These are phyloP conservation scores for Plantago coronopus DNA, from an alignment of 305 asterid species.

Conservation along the genomic window DNA sequence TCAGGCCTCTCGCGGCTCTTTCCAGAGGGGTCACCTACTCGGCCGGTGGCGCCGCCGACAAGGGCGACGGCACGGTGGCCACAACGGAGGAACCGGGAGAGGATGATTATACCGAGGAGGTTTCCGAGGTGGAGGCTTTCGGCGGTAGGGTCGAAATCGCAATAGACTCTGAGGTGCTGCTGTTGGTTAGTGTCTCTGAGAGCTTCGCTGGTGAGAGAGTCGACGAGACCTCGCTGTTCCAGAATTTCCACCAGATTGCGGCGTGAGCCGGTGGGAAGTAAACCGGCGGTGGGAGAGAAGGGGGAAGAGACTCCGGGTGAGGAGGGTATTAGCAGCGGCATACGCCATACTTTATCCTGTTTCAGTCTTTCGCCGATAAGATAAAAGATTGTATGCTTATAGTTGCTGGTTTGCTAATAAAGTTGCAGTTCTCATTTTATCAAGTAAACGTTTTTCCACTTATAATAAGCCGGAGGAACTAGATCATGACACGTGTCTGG, in stretches of 20 bases:
- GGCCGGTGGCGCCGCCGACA: conserved; percentile 93
- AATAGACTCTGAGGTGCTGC: conserved; percentile 55
- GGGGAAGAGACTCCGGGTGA: too few species aligned
- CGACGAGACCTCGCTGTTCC: conserved; percentile 72
- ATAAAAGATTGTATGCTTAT: too few species aligned
- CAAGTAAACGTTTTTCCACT: too few species aligned
- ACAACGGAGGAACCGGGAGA: conserved; percentile 87
- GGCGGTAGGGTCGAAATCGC: conserved; percentile 94
- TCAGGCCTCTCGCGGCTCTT: conserved; percentile 76
- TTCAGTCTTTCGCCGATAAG: too few species aligned
- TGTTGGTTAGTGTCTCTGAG: conserved; percentile 31
- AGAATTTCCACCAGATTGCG: conserved; percentile 64
- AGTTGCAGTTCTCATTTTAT: too few species aligned
- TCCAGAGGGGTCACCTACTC: conserved; percentile 95
- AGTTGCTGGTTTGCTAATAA: too few species aligned
- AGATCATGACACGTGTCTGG: too few species aligned
- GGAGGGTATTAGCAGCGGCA: too few species aligned
- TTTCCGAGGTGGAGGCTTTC: conserved; percentile 90
- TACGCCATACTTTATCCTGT: too few species aligned
- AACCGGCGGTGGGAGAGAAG: too few species aligned
- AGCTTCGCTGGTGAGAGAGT: conserved; percentile 59
- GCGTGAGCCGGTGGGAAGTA: conserved; percentile 20
- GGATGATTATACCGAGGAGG: conserved; percentile 72
- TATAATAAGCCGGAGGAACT: too few species aligned
- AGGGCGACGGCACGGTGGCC: conserved; percentile 74